Evolutionary conservation across 106 monocot species (phyloP).

Genomic region (Dactylorhiza incarnata): DNA sequence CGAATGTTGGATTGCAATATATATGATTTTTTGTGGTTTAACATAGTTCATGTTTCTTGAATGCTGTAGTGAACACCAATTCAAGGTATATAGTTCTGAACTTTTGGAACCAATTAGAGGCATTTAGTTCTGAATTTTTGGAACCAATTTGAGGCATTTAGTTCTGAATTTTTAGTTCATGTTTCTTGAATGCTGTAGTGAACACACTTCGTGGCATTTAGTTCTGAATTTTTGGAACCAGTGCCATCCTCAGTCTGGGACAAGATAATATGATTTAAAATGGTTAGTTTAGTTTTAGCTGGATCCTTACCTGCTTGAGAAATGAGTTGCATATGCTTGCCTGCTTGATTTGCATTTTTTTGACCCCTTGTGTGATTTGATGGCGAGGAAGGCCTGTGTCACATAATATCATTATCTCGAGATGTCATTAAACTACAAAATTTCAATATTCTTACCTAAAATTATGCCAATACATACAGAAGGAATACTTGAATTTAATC

Average conservation of each 20-base stretch:
- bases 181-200: neutral
- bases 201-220: neutral
- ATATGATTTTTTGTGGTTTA: neutral
- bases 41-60: neutral
- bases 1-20: neutral
- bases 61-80: neutral
- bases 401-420: neutral
- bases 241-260: neutral
- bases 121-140: too few relatives aligned
- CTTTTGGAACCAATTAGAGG: neutral
- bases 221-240: neutral
- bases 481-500: neutral
- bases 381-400: neutral
- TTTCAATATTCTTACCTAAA: neutral
- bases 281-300: neutral
- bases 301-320: too few relatives aligned
- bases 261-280: neutral
- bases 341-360: neutral
- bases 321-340: neutral
- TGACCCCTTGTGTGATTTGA: too few relatives aligned
- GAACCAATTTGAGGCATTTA: too few relatives aligned
- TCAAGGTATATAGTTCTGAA: neutral
- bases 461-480: neutral
- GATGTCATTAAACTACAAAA: neutral
- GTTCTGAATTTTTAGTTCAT: neutral